Evolutionary conservation across 306 rosid species (phyloP).

Genomic region (Gleditsia sinensis): DNA sequence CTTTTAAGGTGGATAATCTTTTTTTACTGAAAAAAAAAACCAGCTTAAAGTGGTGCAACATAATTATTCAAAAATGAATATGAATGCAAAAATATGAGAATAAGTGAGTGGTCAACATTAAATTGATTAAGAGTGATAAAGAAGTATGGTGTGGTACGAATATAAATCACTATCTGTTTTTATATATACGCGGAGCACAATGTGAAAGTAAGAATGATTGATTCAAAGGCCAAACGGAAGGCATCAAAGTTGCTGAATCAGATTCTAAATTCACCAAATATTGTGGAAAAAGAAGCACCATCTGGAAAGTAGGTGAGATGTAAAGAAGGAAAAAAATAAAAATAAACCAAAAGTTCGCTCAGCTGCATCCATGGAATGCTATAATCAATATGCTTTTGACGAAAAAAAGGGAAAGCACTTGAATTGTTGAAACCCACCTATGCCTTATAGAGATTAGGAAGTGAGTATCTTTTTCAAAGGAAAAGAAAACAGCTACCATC

Average conservation of each 20-base stretch:
- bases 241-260: background rate
- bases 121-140: background rate
- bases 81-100: too few species aligned
- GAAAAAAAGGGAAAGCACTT: slow-evolving; percentile 16
- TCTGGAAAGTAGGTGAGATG: slow-evolving; percentile 29
- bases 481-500: too few species aligned
- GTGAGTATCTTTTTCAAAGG: background rate
- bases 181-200: background rate
- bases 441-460: too few species aligned
- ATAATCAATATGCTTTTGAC: slow-evolving; percentile 31
- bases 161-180: too few species aligned
- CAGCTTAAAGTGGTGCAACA: too few species aligned
- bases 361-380: background rate
- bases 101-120: background rate
- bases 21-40: too few species aligned
- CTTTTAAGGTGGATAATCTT: too few species aligned
- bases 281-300: slow-evolving; percentile 32
- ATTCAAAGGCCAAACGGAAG: background rate
- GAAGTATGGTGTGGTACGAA: background rate
- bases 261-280: slow-evolving; percentile 14
- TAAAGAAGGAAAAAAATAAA: background rate
- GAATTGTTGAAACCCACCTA: background rate
- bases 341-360: background rate
- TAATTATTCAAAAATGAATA: too few species aligned
- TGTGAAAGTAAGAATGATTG: background rate